Percentiles rank a stretch among this genome's conserved stretches.
These are phyloP conservation scores for Claviceps sp. DNA, from an alignment of 2,329 filamentous ascomycete species.

Conservation along the genomic window DNA sequence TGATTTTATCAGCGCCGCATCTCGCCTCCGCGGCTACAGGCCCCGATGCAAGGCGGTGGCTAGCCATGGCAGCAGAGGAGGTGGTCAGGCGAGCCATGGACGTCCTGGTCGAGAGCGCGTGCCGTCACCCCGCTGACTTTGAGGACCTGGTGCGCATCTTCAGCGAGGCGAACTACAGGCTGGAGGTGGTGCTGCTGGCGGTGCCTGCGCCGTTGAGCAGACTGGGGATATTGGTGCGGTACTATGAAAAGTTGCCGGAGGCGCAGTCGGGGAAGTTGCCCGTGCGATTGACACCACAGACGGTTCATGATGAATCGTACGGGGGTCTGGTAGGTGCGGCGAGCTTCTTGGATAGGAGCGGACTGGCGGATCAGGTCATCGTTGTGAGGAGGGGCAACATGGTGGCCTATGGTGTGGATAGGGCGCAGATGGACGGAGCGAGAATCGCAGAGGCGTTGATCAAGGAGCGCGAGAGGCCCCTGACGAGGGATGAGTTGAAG, in stretches of 20 bases:
- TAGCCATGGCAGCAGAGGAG: slow-evolving; percentile 23
- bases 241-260: slow-evolving; percentile 22
- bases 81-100: slow-evolving; percentile 19
- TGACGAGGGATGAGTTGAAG: slow-evolving; percentile 15
- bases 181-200: slow-evolving; percentile 28
- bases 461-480: slow-evolving; percentile 15
- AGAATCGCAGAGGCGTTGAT: slow-evolving; percentile 12
- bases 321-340: slow-evolving; percentile 24
- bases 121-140: slow-evolving; percentile 29
- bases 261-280: slow-evolving; percentile 22
- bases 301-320: slow-evolving; percentile 33
- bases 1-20: slow-evolving; percentile 17
- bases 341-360: slow-evolving; percentile 20
- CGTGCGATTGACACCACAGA: slow-evolving; percentile 26
- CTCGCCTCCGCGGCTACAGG: slow-evolving; percentile 26
- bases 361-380: slow-evolving; percentile 21
- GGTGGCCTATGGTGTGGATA: slow-evolving; percentile 17
- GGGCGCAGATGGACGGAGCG: not conserved
- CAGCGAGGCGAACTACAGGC: slow-evolving; percentile 19
- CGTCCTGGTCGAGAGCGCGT: slow-evolving; percentile 31
- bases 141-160: slow-evolving; percentile 22
- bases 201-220: slow-evolving; percentile 28
- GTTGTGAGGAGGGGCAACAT: slow-evolving; percentile 25
- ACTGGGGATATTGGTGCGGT: slow-evolving; percentile 28
- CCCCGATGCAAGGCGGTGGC: slow-evolving; percentile 30